Evolutionary conservation across 495 filamentous ascomycete genomes (phyloP), one percentile per base, ranked within the genome.

Genomic region (Copromyces sp.): DNA sequence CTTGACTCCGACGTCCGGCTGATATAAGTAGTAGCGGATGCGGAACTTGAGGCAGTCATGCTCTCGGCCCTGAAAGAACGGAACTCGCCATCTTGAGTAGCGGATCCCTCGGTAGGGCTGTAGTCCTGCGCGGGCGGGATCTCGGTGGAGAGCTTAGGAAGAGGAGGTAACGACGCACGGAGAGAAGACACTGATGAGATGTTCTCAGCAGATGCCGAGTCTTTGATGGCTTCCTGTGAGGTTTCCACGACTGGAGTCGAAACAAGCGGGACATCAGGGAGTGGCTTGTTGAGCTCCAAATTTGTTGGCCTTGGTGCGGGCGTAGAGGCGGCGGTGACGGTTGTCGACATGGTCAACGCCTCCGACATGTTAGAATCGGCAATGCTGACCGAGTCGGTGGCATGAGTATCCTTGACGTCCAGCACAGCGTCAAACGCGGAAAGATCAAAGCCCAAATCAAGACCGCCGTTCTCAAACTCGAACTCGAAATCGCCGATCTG

Each of bases 401-500:
- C 69, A 17, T 68, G 71, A 38, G 44, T 71, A 38, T 72, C 69
- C 70, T 72, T 77, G 40, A 75, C 73, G 32, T 77, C 75, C 17
- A 68, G 70, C 14, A 78, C 70, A 24, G 74, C 72, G 74, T 83
- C 83, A 70, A 86, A 77, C 17, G 81, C 76, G 4, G 79, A 78
- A 29, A 86, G 73, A 20, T 88, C 84, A 70, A 83, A 73, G 53
- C 89, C 84, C 69, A 89, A 80, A 1, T 82, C 83, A n/a, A 87
- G 76, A 35, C 78, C 82, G 59, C 79, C 77, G 65, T 78, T 78
- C 29, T 83, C 81, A 17, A 86, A 78, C 61, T 93, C 90, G 71
- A 97, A 88, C 78, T 97, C 94, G 77, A 99, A 97, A 80, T 99
- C 95, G 32, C 95, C 96, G 74, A 95, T 93, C 68, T 91, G 86